Base-by-base conservation (phyloP, 2,329 filamentous ascomycete genomes). In the Diaporthe citri region DNA sequence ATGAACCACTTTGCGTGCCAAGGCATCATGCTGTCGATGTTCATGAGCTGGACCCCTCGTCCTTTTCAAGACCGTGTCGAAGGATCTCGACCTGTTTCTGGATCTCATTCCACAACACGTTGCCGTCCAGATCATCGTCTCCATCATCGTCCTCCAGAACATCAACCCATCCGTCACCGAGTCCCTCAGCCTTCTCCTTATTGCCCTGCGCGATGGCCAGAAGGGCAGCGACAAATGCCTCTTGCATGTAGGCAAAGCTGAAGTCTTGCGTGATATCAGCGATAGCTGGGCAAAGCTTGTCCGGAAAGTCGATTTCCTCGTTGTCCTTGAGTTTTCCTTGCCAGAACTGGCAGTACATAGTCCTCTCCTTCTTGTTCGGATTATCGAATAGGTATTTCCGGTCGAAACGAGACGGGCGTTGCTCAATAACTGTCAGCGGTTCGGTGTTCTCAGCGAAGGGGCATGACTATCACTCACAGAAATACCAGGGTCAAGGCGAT, bases 211-310 rank as follows among this genome's bases (percentile, higher is more conserved):
- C 92, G 74, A 93, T 89, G 3, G 89, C 87, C 36, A 93, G 83
- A 72, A 93, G 80, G 3, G 89, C 87, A 0, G 91, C 90, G 0
- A 93, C 90, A 79, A 93, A 93, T 0, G 90, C 91, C 81, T 93
- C 92, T 79, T 94, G 91, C 82, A 93, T 88, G 79, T 93, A 93
- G 0, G 92, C 92, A 80, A 93, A 93, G 77, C 90, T 92, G 81
- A 93, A 93, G n/a, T 87, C 87, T 36, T 89, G 82, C 0, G 91
- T 93, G 76, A 93, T 91, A 13, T 86, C 85, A 4, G 92, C 91
- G 75, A 93, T 88, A n/a, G 88, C 87, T 0, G 80, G 79, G 79
- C 88, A 90, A 6, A 93, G 85, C 76, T 86, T 84, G 79, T 90
- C 86, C 0, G 91, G 91, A 78, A 93, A 93, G 9, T 90, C 87